Conservation (phyloP, 345 rosid species). For the Reutealis trisperma region DNA sequence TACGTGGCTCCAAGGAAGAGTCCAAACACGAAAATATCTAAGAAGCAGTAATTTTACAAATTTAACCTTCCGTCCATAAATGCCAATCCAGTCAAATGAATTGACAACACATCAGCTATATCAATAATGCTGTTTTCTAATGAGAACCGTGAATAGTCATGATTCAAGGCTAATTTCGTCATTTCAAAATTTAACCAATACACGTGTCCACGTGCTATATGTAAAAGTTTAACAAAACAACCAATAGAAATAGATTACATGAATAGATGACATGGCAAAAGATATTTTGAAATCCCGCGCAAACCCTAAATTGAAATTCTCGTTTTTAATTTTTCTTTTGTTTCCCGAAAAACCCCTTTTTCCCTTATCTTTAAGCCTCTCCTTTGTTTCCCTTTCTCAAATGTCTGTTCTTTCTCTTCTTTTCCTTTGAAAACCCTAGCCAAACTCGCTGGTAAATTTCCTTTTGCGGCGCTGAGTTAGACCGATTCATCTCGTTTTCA, state of each 20-base stretch:
- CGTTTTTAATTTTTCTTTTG: slow-evolving; percentile 1
- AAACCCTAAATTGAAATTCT: slow-evolving; percentile 34
- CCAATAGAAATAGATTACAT: slow-evolving; percentile 19
- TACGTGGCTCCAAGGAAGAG: too few species aligned
- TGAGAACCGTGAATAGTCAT: too few species aligned
- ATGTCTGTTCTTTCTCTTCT: background rate
- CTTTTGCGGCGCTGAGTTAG: slow-evolving; percentile 23
- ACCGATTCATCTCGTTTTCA: slow-evolving; percentile 19
- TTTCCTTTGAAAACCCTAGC: slow-evolving; percentile 31
- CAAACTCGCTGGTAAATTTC: slow-evolving; percentile 22
- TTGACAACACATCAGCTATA: too few species aligned
- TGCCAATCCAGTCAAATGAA: too few species aligned
- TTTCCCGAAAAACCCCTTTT: slow-evolving; percentile 27
- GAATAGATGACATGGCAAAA: slow-evolving; percentile 45
- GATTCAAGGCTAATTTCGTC: background rate
- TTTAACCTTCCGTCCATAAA: too few species aligned
- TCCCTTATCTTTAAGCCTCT: background rate
- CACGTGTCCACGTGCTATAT: background rate
- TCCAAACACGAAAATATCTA: too few species aligned
- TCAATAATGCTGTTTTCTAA: too few species aligned
- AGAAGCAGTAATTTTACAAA: too few species aligned
- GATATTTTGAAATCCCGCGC: slow-evolving; percentile 58
- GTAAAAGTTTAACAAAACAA: too few species aligned
- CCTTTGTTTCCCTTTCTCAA: too few species aligned
- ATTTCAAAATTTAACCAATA: too few species aligned